phyloP scores from a whole-genome alignment of 2,329 filamentous ascomycete genomes.

The Septoria petroselini region DNA sequence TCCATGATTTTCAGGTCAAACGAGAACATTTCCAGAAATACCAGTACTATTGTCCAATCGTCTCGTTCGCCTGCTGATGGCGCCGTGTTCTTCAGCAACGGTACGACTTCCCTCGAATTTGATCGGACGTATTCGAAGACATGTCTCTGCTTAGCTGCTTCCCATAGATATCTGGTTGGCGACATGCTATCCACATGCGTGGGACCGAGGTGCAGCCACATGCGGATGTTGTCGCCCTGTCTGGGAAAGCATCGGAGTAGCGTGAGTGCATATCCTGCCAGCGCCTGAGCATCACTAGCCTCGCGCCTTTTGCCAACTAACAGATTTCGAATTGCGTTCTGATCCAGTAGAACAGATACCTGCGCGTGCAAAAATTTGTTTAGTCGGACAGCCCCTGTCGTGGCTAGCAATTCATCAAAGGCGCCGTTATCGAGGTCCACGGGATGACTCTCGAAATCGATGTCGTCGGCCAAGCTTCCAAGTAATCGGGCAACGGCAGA shows the following conservation, averaged over 20 bases:
- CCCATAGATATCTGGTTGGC: slow-evolving; percentile 82
- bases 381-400: slow-evolving; percentile 28
- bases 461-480: slow-evolving; percentile 55
- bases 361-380: slow-evolving; percentile 60
- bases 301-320: slow-evolving; percentile 28
- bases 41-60: slow-evolving; percentile 83
- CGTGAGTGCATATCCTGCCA: slow-evolving; percentile 84
- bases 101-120: slow-evolving; percentile 58
- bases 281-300: slow-evolving; percentile 60
- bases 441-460: slow-evolving; percentile 49
- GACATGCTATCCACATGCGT: slow-evolving; percentile 47
- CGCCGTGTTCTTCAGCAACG: slow-evolving; percentile 48
- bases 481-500: slow-evolving; percentile 55
- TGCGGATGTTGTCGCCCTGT: slow-evolving; percentile 81
- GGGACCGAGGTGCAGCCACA: slow-evolving; percentile 80
- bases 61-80: slow-evolving; percentile 43
- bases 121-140: slow-evolving; percentile 57
- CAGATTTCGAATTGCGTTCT: slow-evolving; percentile 63
- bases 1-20: slow-evolving; percentile 92
- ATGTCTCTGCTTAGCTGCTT: slow-evolving; percentile 56
- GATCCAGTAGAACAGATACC: slow-evolving; percentile 68
- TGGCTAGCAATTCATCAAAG: slow-evolving; percentile 48
- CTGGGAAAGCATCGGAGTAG: slow-evolving; percentile 80
- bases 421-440: slow-evolving; percentile 35
- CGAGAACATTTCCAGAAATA: slow-evolving; percentile 91